These are phyloP conservation scores for Nannochloropsis oceanica DNA, from an alignment of 108 stramenopile species.

Conservation along the genomic window DNA sequence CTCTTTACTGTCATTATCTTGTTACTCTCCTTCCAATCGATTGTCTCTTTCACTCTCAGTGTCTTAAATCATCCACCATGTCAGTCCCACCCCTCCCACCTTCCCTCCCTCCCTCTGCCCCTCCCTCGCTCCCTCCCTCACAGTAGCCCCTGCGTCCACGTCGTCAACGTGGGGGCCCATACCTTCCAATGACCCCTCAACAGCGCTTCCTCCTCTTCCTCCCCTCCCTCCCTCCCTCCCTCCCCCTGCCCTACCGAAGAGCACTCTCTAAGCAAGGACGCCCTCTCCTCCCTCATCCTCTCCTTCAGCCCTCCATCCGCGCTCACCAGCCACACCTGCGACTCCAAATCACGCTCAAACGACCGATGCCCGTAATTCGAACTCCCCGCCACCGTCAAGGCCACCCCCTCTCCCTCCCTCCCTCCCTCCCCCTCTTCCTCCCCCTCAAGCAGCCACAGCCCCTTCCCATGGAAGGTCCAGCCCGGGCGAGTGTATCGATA, in stretches of 20 bases:
- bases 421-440: background rate
- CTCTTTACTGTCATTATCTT: background rate
- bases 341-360: background rate
- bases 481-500: background rate
- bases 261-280: background rate
- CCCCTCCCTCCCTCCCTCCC: background rate
- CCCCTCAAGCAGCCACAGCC: background rate
- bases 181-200: background rate
- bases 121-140: background rate
- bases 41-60: background rate
- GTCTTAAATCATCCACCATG: background rate
- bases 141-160: background rate
- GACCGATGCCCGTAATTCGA: background rate
- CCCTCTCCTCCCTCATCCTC: background rate
- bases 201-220: background rate
- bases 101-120: background rate
- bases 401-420: background rate
- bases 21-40: background rate
- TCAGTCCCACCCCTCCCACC: background rate
- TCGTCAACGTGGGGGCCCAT: background rate
- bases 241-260: background rate
- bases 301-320: background rate
- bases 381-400: background rate
- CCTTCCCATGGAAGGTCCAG: conserved; percentile 5
- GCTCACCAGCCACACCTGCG: background rate